Evolutionary conservation across 2,329 filamentous ascomycete species (phyloP), one percentile per base, ranked within the genome.

Genomic region (Chaetomiaceae sp.): DNA sequence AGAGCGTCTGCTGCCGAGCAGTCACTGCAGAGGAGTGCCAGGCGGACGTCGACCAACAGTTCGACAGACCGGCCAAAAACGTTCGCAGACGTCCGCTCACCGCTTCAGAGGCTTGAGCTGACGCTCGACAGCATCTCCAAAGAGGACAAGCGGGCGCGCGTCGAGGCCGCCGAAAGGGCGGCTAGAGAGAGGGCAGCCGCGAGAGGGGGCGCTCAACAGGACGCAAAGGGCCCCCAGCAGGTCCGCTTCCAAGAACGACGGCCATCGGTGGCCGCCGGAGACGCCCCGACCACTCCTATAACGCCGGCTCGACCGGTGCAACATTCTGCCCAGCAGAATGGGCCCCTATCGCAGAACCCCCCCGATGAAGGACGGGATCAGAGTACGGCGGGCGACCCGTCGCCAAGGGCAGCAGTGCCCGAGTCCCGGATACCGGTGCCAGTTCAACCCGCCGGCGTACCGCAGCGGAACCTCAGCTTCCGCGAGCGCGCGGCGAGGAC

Each of bases 41-140:
- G 67, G 62, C 73, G 67, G 64, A 65, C 68, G 18, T 72, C 75
- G 5, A 53, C 66, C 37, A 69, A 61, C 46, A 69, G 66, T 58
- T 71, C 68, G 47, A 66, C 69, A 48, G 71, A 73, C 60, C 73
- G 75, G 59, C 72, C 75, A 51, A 80, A 74, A 75, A 75, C 77
- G 73, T 84, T 88, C 71, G 88, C 92, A 64, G 79, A 86, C 53
- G 87, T 95, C 67, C 84, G 88, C 64, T 97, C 92, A 58, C 94
- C 95, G 48, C 78, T 99, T 48, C 92, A 99, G 70, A 94, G 86
- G 74, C 81, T 99, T 61, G 92, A 99, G 74, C 82, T 89, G 65
- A 94, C 89, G 64, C 79, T 97, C 65, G 87, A 87, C 69, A 90
- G 88, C 71, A 92, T 96, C 69, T 96, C 88, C 68, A 97, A 96